A percentile compares a stretch with the other conserved stretches of the same genome.
Conservation (phyloP, 495 filamentous ascomycete species). For the Aspergillus sclerotiicarbonarius region DNA sequence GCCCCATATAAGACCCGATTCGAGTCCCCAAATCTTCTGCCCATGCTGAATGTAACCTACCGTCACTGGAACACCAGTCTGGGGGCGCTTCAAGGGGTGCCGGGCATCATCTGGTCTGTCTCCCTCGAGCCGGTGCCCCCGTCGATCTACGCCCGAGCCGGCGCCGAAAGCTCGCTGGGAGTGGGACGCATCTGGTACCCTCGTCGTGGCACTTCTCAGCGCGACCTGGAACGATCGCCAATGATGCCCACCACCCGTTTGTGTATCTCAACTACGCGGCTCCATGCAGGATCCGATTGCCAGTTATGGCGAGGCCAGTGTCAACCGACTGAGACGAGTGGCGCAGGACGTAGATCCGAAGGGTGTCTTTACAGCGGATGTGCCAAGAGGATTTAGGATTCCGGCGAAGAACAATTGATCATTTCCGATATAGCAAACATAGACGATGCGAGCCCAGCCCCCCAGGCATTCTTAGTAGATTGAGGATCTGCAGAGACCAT, state of each 20-base stretch:
- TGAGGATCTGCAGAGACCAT: too few species aligned
- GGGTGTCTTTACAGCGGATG: conserved; percentile 12
- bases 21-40: too few species aligned
- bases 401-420: too few species aligned
- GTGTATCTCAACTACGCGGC: conserved; percentile 32
- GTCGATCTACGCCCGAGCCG: conserved; percentile 18
- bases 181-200: conserved; percentile 2
- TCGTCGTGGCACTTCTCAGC: conserved; percentile 18
- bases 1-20: too few species aligned
- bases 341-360: conserved; percentile 42
- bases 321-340: conserved; percentile 25
- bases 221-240: conserved; percentile 19
- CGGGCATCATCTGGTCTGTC: conserved; percentile 21
- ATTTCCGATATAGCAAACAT: too few species aligned
- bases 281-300: conserved; percentile 28
- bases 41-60: conserved; percentile 18
- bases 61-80: conserved; percentile 16
- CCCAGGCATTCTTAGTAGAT: too few species aligned
- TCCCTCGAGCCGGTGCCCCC: conserved; percentile 26
- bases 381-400: conserved; percentile 15
- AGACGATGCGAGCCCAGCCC: too few species aligned
- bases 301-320: conserved; percentile 41
- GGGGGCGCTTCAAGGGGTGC: conserved; percentile 11
- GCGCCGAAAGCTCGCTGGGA: conserved; percentile 18
- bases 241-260: conserved; percentile 19